phyloP scores from a whole-genome alignment of 176 grass and related monocot species.

The Areca catechu region DNA sequence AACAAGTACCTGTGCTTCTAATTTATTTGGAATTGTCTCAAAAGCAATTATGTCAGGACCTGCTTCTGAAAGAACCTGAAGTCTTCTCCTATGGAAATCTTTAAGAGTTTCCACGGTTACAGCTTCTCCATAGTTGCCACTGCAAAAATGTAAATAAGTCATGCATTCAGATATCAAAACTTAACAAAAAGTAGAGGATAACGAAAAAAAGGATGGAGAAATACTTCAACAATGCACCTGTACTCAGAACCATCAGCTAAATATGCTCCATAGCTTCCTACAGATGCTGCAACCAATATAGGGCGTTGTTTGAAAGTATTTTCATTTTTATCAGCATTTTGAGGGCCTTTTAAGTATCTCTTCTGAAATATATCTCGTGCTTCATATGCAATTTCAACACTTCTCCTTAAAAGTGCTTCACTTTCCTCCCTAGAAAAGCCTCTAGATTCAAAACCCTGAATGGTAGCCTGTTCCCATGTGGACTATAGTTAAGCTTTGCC shows the following conservation, averaged over 20 bases:
- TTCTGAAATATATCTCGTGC: slow-evolving; percentile 32
- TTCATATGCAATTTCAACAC: slow-evolving; percentile 40
- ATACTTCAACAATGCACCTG: slow-evolving; percentile 11
- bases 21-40: slow-evolving; percentile 55
- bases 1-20: slow-evolving; percentile 33
- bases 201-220: neutral
- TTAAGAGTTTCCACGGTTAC: slow-evolving; percentile 36
- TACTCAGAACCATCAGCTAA: slow-evolving; percentile 53
- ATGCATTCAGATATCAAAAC: neutral
- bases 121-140: slow-evolving; percentile 40
- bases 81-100: slow-evolving; percentile 46
- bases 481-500: no score
- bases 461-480: slow-evolving; percentile 26
- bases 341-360: slow-evolving; percentile 9
- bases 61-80: slow-evolving; percentile 45
- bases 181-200: slow-evolving; percentile 1
- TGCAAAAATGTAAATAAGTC: slow-evolving; percentile 1
- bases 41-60: slow-evolving; percentile 44
- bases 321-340: neutral
- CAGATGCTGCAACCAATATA: slow-evolving; percentile 38
- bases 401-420: slow-evolving; percentile 37
- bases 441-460: slow-evolving; percentile 40
- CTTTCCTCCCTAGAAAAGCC: slow-evolving; percentile 45
- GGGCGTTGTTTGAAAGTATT: slow-evolving; percentile 7
- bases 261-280: slow-evolving; percentile 50